phyloP scores from a whole-genome alignment of 2,329 filamentous ascomycete species.

The Penicillium digitatum region DNA sequence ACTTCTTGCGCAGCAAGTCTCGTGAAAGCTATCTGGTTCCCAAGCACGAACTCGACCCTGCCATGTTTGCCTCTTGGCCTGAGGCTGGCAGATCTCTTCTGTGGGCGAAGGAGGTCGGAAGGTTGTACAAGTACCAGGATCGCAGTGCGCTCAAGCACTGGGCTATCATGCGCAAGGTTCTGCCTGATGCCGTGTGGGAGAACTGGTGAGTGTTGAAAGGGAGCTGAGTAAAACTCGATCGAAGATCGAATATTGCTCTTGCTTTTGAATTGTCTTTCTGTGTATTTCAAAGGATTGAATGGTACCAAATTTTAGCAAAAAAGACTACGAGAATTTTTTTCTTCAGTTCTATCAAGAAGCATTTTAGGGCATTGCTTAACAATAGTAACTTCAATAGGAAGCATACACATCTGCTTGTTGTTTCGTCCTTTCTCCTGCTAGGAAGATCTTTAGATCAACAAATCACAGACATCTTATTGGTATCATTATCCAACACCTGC shows the following conservation, averaged over 20 bases:
- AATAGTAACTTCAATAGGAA: background rate
- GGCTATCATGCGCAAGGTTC: slow-evolving; percentile 80
- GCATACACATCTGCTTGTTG: background rate
- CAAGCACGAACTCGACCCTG: slow-evolving; percentile 60
- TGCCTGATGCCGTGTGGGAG: slow-evolving; percentile 79
- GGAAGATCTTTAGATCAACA: background rate
- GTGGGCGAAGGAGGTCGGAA: slow-evolving; percentile 54
- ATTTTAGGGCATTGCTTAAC: background rate
- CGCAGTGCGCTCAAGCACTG: slow-evolving; percentile 80
- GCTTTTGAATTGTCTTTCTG: background rate
- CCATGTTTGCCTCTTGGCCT: slow-evolving; percentile 36
- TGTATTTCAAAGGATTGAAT: background rate
- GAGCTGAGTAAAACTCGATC: background rate
- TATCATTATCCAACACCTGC: slow-evolving; percentile 29
- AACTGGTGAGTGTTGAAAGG: slow-evolving; percentile 59
- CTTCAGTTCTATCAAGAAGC: background rate
- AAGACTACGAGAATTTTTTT: background rate
- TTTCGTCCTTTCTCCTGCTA: background rate
- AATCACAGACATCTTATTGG: slow-evolving; percentile 24
- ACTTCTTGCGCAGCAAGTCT: slow-evolving; percentile 69
- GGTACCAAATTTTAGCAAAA: background rate
- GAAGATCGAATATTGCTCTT: background rate
- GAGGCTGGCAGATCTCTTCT: slow-evolving; percentile 44
- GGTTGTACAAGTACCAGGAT: slow-evolving; percentile 68
- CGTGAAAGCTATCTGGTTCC: slow-evolving; percentile 69